phyloP scores from a whole-genome alignment of 2,329 filamentous ascomycete species.

The Ceratocystis harringtonii region DNA sequence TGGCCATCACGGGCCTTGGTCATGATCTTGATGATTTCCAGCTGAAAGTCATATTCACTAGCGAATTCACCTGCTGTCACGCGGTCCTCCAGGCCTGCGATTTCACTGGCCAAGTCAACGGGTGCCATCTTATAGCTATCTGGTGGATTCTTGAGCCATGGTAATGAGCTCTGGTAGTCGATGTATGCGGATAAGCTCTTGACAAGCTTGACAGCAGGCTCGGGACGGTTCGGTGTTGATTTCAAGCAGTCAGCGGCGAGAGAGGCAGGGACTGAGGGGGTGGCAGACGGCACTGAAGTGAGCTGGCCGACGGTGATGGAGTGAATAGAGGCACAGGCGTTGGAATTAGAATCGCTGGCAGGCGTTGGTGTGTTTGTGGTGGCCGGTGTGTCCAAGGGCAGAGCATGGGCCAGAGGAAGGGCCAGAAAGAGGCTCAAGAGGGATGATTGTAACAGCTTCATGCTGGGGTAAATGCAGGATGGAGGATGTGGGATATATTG shows the following conservation, averaged over 20 bases:
- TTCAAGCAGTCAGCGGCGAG: conserved; percentile 27
- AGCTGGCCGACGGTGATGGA: neutral
- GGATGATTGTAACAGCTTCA: neutral
- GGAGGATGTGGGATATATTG: neutral
- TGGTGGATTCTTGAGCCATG: conserved; percentile 38
- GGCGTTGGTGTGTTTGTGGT: neutral
- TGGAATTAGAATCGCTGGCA: neutral
- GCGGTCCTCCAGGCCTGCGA: conserved; percentile 32
- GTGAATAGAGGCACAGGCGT: conserved; percentile 8
- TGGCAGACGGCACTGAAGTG: conserved; percentile 18
- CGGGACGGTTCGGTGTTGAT: conserved; percentile 27
- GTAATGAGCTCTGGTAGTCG: conserved; percentile 34
- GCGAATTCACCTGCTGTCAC: conserved; percentile 29
- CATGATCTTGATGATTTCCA: conserved; percentile 35
- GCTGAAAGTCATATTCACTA: conserved; percentile 41
- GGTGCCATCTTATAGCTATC: conserved; percentile 33
- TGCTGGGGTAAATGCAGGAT: neutral
- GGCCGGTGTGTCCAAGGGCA: neutral
- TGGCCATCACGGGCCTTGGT: conserved; percentile 49
- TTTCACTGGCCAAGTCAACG: conserved; percentile 32
- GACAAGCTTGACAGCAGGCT: conserved; percentile 25
- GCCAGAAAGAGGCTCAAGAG: neutral
- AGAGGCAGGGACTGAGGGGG: conserved; percentile 25
- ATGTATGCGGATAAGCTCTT: conserved; percentile 29
- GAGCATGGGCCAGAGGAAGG: neutral